These are phyloP conservation scores for Aspergillus sparsus DNA, from an alignment of 495 filamentous ascomycete genomes.

Conservation along the genomic window DNA sequence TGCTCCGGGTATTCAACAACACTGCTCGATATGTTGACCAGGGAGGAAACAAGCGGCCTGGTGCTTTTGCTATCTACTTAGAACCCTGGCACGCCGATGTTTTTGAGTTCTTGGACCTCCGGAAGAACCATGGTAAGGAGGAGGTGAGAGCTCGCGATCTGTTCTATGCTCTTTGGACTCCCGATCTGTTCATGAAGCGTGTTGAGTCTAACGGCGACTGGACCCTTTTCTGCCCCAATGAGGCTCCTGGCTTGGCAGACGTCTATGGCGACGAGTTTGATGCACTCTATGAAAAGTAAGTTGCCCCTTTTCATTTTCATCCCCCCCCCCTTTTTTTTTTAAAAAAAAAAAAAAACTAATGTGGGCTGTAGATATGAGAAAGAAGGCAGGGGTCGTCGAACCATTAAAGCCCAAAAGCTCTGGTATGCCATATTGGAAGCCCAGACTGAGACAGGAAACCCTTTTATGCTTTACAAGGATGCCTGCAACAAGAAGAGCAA, in stretches of 20 bases:
- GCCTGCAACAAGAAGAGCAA: constrained; percentile 98
- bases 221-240: constrained; percentile 97
- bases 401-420: constrained; percentile 95
- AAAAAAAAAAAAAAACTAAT: constrained; percentile 22
- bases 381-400: constrained; percentile 85
- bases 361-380: constrained; percentile 65
- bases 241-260: constrained; percentile 91
- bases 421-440: constrained; percentile 98
- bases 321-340: no score
- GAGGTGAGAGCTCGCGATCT: constrained; percentile 95
- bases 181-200: constrained; percentile 99
- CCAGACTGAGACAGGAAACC: constrained; percentile 97
- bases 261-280: constrained; percentile 98
- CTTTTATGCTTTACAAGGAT: constrained; percentile 99
- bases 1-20: constrained; percentile 99
- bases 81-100: constrained; percentile 99
- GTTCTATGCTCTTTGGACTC: constrained; percentile 97
- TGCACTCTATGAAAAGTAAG: constrained; percentile 78
- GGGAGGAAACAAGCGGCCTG: constrained; percentile 98
- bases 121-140: constrained; percentile 99
- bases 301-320: not conserved
- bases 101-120: constrained; percentile 93
- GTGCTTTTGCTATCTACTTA: constrained; percentile 98
- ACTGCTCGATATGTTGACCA: constrained; percentile 98
- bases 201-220: constrained; percentile 93